Evolutionary conservation across 1,139 yeast genomes (phyloP).

Genomic region (Geotrichum macrosporum): DNA sequence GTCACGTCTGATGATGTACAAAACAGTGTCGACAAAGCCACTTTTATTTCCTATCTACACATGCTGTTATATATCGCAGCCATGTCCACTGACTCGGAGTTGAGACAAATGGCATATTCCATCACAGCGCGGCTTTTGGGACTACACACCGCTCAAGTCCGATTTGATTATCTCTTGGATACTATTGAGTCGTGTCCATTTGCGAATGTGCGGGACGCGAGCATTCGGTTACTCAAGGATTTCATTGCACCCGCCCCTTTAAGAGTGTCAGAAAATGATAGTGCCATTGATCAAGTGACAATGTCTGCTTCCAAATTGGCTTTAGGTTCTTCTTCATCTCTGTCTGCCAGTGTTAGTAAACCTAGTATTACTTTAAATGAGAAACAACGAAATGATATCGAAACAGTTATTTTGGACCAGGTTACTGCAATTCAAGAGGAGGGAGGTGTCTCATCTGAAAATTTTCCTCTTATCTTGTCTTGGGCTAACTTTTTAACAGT

Average conservation of each 20-base stretch:
- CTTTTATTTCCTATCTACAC: conserved; percentile 46
- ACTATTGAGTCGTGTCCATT: conserved; percentile 67
- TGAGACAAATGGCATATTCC: conserved; percentile 33
- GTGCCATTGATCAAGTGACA: neutral
- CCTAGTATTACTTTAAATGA: neutral
- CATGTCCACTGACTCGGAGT: conserved; percentile 31
- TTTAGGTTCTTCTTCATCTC: neutral
- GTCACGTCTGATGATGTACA: conserved; percentile 35
- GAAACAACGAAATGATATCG: neutral
- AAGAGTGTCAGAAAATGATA: neutral
- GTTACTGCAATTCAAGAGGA: neutral
- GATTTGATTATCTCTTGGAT: conserved; percentile 61
- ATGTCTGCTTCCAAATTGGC: neutral
- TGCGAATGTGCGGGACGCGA: conserved; percentile 52
- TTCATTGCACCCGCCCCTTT: conserved; percentile 32
- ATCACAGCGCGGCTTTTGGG: conserved; percentile 43
- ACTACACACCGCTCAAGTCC: conserved; percentile 50
- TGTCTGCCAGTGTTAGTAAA: neutral
- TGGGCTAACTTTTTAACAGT: conserved; percentile 20
- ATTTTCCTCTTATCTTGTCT: conserved; percentile 13
- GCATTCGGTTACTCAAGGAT: conserved; percentile 65
- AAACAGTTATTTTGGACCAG: conserved; percentile 7
- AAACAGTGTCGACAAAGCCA: conserved; percentile 24
- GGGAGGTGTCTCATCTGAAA: conserved; percentile 1
- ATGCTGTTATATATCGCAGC: conserved; percentile 42